Evolutionary conservation across 352 stramenopile genomes (phyloP), one percentile per base, ranked within the genome.

Genomic region (Phytopythium mirpurense): DNA sequence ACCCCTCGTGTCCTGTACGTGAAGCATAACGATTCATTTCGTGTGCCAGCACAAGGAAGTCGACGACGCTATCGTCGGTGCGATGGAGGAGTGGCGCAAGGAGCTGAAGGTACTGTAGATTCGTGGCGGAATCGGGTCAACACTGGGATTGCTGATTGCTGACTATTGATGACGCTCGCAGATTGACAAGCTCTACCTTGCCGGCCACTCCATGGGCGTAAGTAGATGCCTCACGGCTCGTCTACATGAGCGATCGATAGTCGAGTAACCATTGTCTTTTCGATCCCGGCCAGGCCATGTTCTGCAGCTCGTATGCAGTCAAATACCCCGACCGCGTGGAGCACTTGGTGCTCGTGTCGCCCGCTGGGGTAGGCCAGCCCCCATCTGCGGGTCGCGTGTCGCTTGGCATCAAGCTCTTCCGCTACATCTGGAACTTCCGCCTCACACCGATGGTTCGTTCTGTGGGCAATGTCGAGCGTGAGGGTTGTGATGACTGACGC

Each of bases 121-220:
- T 27, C 18, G 9, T 38, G 6, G 37, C 16, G 24, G 19, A 27
- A 11, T n/a, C 3, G 16, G 12, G 14, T 44, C 45, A 41, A 5
- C 29, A 32, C 29, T 9, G 29, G 29, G 5, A 32, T 9, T 32
- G 29, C 29, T 32, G 29, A 29, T 23, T 3, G 15, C 16, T 32
- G 9, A 48, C 38, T 44, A 2, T 36, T 15, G 15, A n/a, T 27
- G 55, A 5, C 11, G 6, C 32, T 15, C 32, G 18, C 34, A 85
- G 63, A 63, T 88, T n/a, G 56, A 83, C n/a, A 74, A 71, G 19
- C 79, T 90, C 48, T 74, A 77, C 38, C 44, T 90, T 7, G 68
- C 59, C 35, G 78, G 72, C 5, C 79, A 90, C 35, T 90, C 79
- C 0, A 77, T 90, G 62, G 79, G 79, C 1, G 74, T 82, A 71